phyloP scores from a whole-genome alignment of 768 basidiomycete species.

The Mycena amicta region DNA sequence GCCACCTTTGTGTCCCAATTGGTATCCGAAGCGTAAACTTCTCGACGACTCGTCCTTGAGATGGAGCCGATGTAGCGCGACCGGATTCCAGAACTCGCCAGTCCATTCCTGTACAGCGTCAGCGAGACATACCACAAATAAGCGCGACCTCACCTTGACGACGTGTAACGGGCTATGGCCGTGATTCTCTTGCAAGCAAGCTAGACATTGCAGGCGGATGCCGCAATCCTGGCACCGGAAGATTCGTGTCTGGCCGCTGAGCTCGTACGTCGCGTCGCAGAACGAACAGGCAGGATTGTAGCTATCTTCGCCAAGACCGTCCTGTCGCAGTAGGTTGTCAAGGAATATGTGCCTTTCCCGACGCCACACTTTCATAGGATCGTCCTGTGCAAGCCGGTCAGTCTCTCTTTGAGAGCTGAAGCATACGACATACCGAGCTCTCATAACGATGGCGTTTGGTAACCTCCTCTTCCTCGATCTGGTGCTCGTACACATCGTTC shows the following conservation, averaged over 20 bases:
- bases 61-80: no score
- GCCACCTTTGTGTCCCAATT: not conserved
- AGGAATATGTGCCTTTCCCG: not conserved
- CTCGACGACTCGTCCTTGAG: no score
- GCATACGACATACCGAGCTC: not conserved
- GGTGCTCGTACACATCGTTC: not conserved
- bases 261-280: not conserved
- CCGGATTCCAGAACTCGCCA: no score
- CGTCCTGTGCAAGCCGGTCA: constrained; percentile 3
- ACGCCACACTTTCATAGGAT: constrained; percentile 2
- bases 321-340: not conserved
- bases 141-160: not conserved
- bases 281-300: not conserved
- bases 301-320: not conserved
- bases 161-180: not conserved
- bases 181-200: not conserved
- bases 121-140: not conserved
- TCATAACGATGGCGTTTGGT: not conserved
- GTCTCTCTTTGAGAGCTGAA: not conserved
- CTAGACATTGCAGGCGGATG: not conserved
- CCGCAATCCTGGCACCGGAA: no score
- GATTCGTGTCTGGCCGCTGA: not conserved
- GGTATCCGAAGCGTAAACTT: not conserved
- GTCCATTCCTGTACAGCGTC: no score
- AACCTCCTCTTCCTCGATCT: not conserved